phyloP scores from a whole-genome alignment of 371 early-diverging fungal genomes.

The Capillidium rhysosporum region DNA sequence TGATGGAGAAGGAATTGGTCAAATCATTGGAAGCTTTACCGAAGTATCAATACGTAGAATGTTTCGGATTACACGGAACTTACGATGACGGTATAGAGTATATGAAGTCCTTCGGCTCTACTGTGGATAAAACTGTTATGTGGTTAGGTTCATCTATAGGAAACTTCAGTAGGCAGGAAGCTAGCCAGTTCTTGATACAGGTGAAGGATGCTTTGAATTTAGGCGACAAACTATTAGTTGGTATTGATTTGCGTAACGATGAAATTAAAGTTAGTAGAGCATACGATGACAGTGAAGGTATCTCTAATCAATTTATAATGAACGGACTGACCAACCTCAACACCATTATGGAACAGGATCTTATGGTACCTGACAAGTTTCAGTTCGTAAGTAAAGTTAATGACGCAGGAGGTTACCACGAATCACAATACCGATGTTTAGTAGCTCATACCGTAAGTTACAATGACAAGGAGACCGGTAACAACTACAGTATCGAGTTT shows the following conservation, averaged over 20 bases:
- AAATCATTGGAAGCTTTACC: conserved; percentile 23
- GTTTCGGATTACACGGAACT: conserved; percentile 65
- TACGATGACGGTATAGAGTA: conserved; percentile 62
- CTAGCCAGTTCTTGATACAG: conserved; percentile 24
- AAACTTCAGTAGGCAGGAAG: conserved; percentile 37
- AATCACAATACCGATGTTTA: conserved; percentile 47
- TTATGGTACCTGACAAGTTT: conserved; percentile 37
- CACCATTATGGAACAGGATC: conserved; percentile 26
- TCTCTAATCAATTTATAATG: conserved; percentile 64
- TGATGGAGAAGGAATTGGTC: conserved; percentile 51
- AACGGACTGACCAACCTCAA: conserved; percentile 67
- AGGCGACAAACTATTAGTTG: conserved; percentile 58
- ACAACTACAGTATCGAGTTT: conserved; percentile 17
- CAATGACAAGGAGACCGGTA: conserved; percentile 11
- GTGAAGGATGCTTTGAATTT: conserved; percentile 16
- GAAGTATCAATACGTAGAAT: conserved; percentile 31
- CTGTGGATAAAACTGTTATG: conserved; percentile 40
- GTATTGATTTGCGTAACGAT: conserved; percentile 62
- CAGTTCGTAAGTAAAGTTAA: conserved; percentile 54
- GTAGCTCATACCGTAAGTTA: conserved; percentile 24
- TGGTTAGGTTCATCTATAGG: conserved; percentile 87
- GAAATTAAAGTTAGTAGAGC: conserved; percentile 43
- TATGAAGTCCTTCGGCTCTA: conserved; percentile 22
- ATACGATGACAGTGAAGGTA: conserved; percentile 59
- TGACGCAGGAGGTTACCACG: conserved; percentile 47